Base-by-base conservation (phyloP, 2,329 filamentous ascomycete species). In the Clarireedia monteithiana region DNA sequence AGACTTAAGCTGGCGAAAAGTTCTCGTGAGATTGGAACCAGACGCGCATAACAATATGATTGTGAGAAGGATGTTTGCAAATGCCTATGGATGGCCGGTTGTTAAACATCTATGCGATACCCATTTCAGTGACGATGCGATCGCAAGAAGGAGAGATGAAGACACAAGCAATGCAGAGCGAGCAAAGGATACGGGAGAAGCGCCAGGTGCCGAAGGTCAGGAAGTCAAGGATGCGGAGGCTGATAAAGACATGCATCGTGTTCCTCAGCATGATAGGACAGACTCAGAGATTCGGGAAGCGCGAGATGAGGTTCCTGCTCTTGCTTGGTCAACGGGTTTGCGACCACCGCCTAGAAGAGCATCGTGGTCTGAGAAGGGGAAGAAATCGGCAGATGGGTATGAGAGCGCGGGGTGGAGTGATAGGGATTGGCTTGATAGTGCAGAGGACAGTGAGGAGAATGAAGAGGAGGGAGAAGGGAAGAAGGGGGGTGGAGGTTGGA, bases 31-130 rank as follows among this genome's bases (percentile, higher is more conserved):
- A 53, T 78, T 99, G 2, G 92, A 99, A 69, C 94, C 94, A 0
- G 94, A 99, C 71, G 94, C 94, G 0, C 94, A 99, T 74, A 99
- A 99, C 72, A 99, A 99, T 71, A 95, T 99, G 63, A 87, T 97
- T 58, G 94, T 99, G 24, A 86, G 94, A 15, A 86, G 94, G 55
- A 95, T 91, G 85, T 99, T 99, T 70, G 86, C 91, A 56, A 99
- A 99, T 67, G 94, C 94, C 0, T 95, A 95, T 65, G 94, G 94
- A 2, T 99, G 94, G 94, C 94, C 94, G 0, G 94, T 99, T 0
- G 77, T 97, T 50, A 91, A 96, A 72, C 94, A 99, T 72, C 74
- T 97, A 20, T 92, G 94, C 52, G 91, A 97, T 66, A 91, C 90
- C 0, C 94, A 99, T 72, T 99, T 99, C 69, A 88, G 84, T 53